These are phyloP conservation scores for Fusarium sp. DNA, from an alignment of 2,329 filamentous ascomycete genomes.

Conservation along the genomic window DNA sequence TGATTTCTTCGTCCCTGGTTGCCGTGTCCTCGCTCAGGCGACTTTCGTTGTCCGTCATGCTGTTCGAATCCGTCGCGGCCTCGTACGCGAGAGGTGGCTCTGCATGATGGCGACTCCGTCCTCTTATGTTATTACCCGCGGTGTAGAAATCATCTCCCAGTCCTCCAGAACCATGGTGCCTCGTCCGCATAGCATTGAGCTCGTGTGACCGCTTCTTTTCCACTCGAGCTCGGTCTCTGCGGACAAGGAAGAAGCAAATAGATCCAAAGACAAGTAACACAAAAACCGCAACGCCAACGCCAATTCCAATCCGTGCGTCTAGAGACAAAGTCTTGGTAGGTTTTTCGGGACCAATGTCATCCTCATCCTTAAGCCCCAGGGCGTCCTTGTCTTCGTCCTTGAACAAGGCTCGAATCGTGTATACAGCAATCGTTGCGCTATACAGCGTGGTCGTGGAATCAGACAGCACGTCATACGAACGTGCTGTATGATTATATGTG, in stretches of 20 bases:
- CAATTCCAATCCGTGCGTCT: conserved; percentile 55
- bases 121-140: conserved; percentile 33
- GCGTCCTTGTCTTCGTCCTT: conserved; percentile 54
- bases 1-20: conserved; percentile 52
- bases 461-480: conserved; percentile 54
- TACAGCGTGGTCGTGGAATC: conserved; percentile 57
- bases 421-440: conserved; percentile 56
- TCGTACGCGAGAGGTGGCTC: conserved; percentile 55
- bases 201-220: conserved; percentile 45
- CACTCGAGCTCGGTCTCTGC: conserved; percentile 39
- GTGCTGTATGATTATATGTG: conserved; percentile 54
- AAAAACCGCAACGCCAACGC: conserved; percentile 52
- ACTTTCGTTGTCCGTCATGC: conserved; percentile 41
- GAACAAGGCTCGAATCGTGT: conserved; percentile 57
- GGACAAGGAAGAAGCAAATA: conserved; percentile 47
- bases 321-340: conserved; percentile 45
- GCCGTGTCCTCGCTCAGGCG: conserved; percentile 41
- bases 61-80: conserved; percentile 43
- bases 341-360: conserved; percentile 47
- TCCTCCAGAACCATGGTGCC: conserved; percentile 23
- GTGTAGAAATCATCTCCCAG: conserved; percentile 35
- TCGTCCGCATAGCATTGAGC: conserved; percentile 42
- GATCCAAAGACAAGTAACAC: conserved; percentile 50
- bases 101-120: conserved; percentile 23
- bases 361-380: conserved; percentile 54